Base-by-base conservation (phyloP, 2,329 filamentous ascomycete species). In the Hirsutella minnesotensis region DNA sequence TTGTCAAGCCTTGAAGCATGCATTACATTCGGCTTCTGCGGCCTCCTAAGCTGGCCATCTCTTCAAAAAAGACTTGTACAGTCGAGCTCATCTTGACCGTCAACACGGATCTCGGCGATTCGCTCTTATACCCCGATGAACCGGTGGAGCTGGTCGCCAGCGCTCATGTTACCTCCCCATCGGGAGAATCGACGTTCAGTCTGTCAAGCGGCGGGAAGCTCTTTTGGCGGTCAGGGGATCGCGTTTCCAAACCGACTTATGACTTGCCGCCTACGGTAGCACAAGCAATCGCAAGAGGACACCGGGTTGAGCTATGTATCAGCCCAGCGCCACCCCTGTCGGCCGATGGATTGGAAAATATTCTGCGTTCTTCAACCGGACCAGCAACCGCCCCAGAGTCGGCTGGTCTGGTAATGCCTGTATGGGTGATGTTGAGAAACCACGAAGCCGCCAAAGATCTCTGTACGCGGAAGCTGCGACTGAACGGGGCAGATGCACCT, bases 1-100 rank as follows among this genome's bases (percentile, higher is more conserved):
- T 27, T 27, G 24, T 12, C 24, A 12, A 27, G 41, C 31, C 7
- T 27, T 27, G 7, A 27, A 35, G 30, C 38, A 79, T 78, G 74
- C 73, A 78, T 49, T 79, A 78, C 60, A 67, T 77, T 44, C 68
- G 73, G 33, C 65, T 77, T 5, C 58, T 77, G 27, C 64, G 73
- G 13, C 62, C 68, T 3, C 69, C 68, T 3, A 62, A 61, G 49
- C 53, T 71, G 37, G 53, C 56, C 1, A 51, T 41, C 43, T 27
- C 24, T 27, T 31, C 50, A 12, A 41, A 51, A 45, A 45, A 49
- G 38, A 49, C 49, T 45, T 49, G 59, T 50, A 16, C 49, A 13
- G 51, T 72, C 8, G 63, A 65, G 39, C 52, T 78, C 3, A 60
- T 74, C 1, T 58, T 79, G 46, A 69, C 72, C 46, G 68, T 79